Conservation (phyloP, 805 yeast species). For the Hanseniaspora meyeri region DNA sequence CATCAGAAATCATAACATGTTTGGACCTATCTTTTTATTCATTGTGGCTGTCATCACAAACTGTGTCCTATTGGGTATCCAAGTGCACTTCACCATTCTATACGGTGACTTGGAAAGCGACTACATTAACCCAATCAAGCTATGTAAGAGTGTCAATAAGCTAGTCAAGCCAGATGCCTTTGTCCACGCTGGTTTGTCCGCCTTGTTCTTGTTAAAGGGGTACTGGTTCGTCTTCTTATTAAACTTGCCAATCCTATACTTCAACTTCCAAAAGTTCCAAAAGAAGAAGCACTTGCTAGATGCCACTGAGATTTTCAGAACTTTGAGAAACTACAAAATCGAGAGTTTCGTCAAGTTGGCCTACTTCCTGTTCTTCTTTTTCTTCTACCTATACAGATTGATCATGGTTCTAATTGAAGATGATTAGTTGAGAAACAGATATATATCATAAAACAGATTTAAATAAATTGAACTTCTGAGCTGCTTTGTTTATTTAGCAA, state of each 20-base stretch:
- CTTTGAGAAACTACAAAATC: constrained; percentile 81
- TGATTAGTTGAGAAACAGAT: constrained; percentile 26
- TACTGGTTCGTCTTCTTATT: constrained; percentile 83
- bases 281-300: constrained; percentile 77
- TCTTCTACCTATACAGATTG: constrained; percentile 92
- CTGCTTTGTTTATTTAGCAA: no score
- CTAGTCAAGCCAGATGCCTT: constrained; percentile 84
- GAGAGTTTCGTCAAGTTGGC: constrained; percentile 85
- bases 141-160: constrained; percentile 84
- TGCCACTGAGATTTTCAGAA: constrained; percentile 95
- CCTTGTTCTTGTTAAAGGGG: constrained; percentile 68
- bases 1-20: constrained; percentile 1
- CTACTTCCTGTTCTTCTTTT: constrained; percentile 81
- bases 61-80: constrained; percentile 77
- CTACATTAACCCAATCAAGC: constrained; percentile 92
- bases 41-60: constrained; percentile 71
- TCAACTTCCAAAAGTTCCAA: constrained; percentile 66
- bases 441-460: not conserved
- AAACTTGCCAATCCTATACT: constrained; percentile 73
- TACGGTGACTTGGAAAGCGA: constrained; percentile 92
- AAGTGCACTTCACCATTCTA: constrained; percentile 90
- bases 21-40: constrained; percentile 36
- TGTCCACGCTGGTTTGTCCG: constrained; percentile 59
- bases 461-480: not conserved
- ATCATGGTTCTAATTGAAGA: constrained; percentile 81